phyloP scores from a whole-genome alignment of 805 yeast species.

The Saturnispora quitensis region DNA sequence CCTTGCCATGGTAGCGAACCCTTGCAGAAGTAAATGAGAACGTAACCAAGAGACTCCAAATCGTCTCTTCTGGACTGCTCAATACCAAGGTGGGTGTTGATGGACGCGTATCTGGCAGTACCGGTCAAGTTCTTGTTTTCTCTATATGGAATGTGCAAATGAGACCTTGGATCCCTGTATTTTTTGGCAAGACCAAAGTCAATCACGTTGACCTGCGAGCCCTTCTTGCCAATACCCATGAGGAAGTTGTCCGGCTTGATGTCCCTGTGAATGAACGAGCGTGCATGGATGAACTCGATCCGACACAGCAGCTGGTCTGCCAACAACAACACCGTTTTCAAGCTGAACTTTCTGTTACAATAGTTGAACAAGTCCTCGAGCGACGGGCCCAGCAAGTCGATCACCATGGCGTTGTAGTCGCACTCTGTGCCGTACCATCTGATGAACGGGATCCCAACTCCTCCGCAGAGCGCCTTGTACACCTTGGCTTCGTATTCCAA shows the following conservation, averaged over 20 bases:
- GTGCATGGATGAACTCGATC: conserved; percentile 89
- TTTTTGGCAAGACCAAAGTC: conserved; percentile 93
- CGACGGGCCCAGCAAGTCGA: conserved; percentile 91
- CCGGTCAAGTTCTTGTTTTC: conserved; percentile 96
- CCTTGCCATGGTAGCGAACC: conserved; percentile 99
- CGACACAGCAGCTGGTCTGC: conserved; percentile 95
- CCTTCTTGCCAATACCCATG: conserved; percentile 87
- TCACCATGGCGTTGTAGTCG: conserved; percentile 94
- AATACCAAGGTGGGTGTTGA: conserved; percentile 93
- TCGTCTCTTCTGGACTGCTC: conserved; percentile 97
- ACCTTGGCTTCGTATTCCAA: conserved; percentile 95
- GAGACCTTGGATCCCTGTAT: conserved; percentile 89
- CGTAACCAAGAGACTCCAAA: conserved; percentile 89
- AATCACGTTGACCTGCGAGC: conserved; percentile 90
- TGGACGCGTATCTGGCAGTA: conserved; percentile 92
- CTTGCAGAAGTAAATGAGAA: conserved; percentile 85
- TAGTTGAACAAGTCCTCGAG: conserved; percentile 93
- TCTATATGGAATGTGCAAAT: conserved; percentile 89
- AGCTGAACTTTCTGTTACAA: conserved; percentile 87
- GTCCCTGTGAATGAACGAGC: conserved; percentile 81
- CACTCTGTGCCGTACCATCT: conserved; percentile 97
- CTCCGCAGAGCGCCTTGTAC: conserved; percentile 88
- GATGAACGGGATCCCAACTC: conserved; percentile 94
- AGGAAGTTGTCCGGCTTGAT: conserved; percentile 78
- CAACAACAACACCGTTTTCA: conserved; percentile 82